Conservation (phyloP, 768 basidiomycete genomes). For the Asterophora lycoperdoides region DNA sequence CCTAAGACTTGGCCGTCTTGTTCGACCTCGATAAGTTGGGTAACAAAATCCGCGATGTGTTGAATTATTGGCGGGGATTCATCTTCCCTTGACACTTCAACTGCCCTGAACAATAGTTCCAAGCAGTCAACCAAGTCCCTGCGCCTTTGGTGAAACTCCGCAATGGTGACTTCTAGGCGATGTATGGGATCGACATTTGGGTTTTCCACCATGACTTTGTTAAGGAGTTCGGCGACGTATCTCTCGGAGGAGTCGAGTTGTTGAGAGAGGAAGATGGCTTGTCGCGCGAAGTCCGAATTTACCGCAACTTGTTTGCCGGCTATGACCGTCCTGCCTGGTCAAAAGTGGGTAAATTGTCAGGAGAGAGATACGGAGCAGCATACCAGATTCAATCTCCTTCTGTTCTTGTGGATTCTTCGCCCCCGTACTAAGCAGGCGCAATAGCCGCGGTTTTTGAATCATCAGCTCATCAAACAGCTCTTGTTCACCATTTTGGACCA, state of each 20-base stretch:
- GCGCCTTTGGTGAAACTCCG: slow-evolving; percentile 66
- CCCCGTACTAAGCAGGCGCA: slow-evolving; percentile 63
- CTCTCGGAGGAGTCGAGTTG: slow-evolving; percentile 82
- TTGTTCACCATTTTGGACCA: slow-evolving; percentile 54
- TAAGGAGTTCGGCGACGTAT: slow-evolving; percentile 66
- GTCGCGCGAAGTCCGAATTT: slow-evolving; percentile 75
- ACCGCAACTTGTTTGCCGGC: slow-evolving; percentile 66
- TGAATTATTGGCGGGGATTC: slow-evolving; percentile 45
- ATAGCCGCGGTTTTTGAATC: slow-evolving; percentile 58
- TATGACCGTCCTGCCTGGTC: slow-evolving; percentile 59
- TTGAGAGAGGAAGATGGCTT: slow-evolving; percentile 73
- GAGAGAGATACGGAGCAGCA: slow-evolving; percentile 15
- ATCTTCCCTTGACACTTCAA: slow-evolving; percentile 42
- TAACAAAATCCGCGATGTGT: slow-evolving; percentile 54
- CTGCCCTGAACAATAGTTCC: slow-evolving; percentile 62
- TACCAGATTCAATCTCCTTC: slow-evolving; percentile 66
- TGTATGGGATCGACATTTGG: slow-evolving; percentile 58
- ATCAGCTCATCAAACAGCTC: slow-evolving; percentile 74
- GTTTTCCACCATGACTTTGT: slow-evolving; percentile 56
- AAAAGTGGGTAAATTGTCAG: slow-evolving; percentile 4
- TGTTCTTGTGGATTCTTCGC: slow-evolving; percentile 59
- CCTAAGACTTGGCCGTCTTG: slow-evolving; percentile 8
- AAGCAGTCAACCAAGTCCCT: slow-evolving; percentile 69
- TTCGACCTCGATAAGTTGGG: slow-evolving; percentile 28
- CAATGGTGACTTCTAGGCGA: slow-evolving; percentile 61